Evolutionary conservation across 2,329 filamentous ascomycete genomes (phyloP).

Genomic region (Hansfordia pulvinata): DNA sequence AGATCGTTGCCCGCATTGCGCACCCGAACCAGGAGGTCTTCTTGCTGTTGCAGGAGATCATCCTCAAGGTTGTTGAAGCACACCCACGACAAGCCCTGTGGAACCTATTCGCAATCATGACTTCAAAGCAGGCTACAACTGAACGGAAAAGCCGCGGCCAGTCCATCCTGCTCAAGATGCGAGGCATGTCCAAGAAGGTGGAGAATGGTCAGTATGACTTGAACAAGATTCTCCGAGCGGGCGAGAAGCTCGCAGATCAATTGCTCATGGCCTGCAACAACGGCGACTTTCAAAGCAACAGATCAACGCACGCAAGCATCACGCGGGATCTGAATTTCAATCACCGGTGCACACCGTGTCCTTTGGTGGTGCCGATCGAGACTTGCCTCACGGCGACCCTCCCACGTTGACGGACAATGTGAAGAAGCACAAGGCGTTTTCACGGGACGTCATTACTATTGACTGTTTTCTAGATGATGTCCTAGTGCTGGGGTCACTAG

Average conservation of each 20-base stretch:
- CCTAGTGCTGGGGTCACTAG: slow-evolving; percentile 76
- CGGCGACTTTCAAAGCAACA: slow-evolving; percentile 56
- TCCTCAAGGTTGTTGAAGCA: slow-evolving; percentile 71
- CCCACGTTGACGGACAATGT: slow-evolving; percentile 61
- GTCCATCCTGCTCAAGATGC: slow-evolving; percentile 36
- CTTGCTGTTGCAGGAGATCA: slow-evolving; percentile 62
- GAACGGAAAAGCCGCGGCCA: slow-evolving; percentile 47
- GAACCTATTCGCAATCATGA: slow-evolving; percentile 78
- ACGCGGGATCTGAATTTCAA: slow-evolving; percentile 70
- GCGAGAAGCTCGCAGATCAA: slow-evolving; percentile 73
- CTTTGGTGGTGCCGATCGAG: slow-evolving; percentile 81
- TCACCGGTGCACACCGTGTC: slow-evolving; percentile 68
- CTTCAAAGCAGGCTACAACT: slow-evolving; percentile 50
- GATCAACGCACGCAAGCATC: slow-evolving; percentile 57
- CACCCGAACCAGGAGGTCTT: slow-evolving; percentile 73
- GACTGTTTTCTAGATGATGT: slow-evolving; percentile 74
- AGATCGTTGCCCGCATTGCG: slow-evolving; percentile 90
- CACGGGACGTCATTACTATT: slow-evolving; percentile 75
- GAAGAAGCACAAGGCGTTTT: slow-evolving; percentile 74
- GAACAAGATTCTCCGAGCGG: slow-evolving; percentile 57
- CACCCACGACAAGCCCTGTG: slow-evolving; percentile 88
- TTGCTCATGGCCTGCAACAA: slow-evolving; percentile 70
- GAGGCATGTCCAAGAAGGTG: slow-evolving; percentile 32
- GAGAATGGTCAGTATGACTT: slow-evolving; percentile 45
- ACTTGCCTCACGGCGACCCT: slow-evolving; percentile 70